phyloP scores from a whole-genome alignment of 2,329 filamentous ascomycete genomes.

The Pseudohalonectria lignicola region DNA sequence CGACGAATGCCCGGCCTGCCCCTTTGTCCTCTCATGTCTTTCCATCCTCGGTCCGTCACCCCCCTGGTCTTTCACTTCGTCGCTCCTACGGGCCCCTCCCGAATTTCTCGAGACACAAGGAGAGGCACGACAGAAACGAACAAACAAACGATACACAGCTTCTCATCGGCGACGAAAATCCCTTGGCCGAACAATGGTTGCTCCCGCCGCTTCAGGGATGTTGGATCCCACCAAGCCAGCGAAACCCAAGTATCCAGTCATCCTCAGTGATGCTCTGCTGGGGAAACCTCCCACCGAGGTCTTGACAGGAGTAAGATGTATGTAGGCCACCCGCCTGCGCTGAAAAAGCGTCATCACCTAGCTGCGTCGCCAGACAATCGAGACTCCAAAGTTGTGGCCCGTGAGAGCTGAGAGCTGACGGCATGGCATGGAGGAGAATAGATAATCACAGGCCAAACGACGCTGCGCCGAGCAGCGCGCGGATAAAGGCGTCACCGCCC shows the following conservation, averaged over 20 bases:
- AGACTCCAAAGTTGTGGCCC: constrained; percentile 8
- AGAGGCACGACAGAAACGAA: too few species aligned
- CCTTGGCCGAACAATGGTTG: constrained; percentile 3
- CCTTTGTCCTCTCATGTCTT: too few species aligned
- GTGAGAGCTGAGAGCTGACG: constrained; percentile 2
- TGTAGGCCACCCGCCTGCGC: too few species aligned
- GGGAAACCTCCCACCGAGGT: constrained; percentile 44
- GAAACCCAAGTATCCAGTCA: constrained; percentile 50
- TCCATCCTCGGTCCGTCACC: too few species aligned
- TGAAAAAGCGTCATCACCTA: too few species aligned
- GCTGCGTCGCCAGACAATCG: too few species aligned
- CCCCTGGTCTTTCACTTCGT: too few species aligned
- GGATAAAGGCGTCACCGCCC: constrained; percentile 32
- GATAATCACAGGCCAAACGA: constrained; percentile 53
- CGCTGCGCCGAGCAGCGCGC: constrained; percentile 34
- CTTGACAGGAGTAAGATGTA: constrained; percentile 52
- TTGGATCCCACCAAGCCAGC: constrained; percentile 49
- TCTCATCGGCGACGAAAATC: too few species aligned
- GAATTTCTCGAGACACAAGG: too few species aligned
- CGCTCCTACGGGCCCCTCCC: too few species aligned
- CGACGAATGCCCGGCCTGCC: too few species aligned
- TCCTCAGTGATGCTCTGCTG: constrained; percentile 50
- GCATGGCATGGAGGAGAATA: constrained; percentile 14
- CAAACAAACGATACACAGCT: too few species aligned
- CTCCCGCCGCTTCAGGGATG: constrained; percentile 9